Evolutionary conservation across 345 rosid species (phyloP).

Genomic region (Mangifera indica): DNA sequence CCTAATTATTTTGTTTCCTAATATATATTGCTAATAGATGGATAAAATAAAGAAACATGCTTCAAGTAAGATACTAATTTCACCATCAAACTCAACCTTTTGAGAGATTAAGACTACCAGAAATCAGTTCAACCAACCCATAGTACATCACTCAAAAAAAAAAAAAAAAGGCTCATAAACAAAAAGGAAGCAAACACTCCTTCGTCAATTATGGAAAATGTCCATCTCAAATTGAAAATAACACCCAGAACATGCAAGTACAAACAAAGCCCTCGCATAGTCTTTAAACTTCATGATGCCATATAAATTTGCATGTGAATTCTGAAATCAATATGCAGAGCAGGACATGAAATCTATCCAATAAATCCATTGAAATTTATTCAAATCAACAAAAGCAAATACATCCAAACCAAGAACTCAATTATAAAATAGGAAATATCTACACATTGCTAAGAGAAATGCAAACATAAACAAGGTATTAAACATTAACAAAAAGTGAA

Average conservation of each 20-base stretch:
- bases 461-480: too few relatives aligned
- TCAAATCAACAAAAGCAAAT: background rate
- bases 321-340: background rate
- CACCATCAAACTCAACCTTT: background rate
- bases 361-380: background rate
- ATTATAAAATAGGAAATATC: background rate
- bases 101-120: background rate
- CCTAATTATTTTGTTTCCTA: too few relatives aligned
- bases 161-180: background rate
- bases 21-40: too few relatives aligned
- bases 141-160: background rate
- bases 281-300: background rate
- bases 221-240: background rate
- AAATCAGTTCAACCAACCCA: background rate
- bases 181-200: background rate
- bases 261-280: background rate
- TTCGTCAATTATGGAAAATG: background rate
- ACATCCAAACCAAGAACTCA: background rate
- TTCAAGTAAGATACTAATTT: constrained; percentile 7
- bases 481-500: background rate
- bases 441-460: too few relatives aligned
- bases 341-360: background rate
- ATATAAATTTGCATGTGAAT: background rate
- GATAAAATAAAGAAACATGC: constrained; percentile 1
- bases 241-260: background rate